These are phyloP conservation scores for Coemansia nantahalensis DNA, from an alignment of 192 early-diverging fungal genomes.

Conservation along the genomic window DNA sequence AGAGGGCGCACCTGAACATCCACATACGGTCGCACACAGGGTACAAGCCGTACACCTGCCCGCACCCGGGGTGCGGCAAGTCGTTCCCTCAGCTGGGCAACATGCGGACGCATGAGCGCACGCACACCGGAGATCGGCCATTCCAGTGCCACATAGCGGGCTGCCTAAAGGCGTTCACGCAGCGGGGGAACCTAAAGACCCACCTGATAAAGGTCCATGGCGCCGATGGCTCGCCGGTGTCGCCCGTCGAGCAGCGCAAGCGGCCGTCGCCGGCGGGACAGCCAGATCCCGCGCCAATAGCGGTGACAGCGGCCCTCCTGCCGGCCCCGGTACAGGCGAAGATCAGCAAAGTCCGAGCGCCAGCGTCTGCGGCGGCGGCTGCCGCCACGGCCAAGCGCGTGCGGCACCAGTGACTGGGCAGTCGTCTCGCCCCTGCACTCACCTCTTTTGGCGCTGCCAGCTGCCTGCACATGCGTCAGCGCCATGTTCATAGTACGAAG, in stretches of 20 bases:
- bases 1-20: constrained; percentile 72
- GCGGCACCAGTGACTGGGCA: too few relatives aligned
- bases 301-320: neutral
- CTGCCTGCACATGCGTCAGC: too few relatives aligned
- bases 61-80: constrained; percentile 68
- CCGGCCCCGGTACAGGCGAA: neutral
- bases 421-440: too few relatives aligned
- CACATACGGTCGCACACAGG: constrained; percentile 61
- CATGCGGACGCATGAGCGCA: constrained; percentile 78
- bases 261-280: too few relatives aligned
- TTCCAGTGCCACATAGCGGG: constrained; percentile 64
- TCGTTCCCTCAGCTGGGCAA: constrained; percentile 79
- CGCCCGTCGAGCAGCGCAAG: neutral
- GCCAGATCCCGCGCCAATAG: too few relatives aligned
- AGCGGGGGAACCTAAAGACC: constrained; percentile 67
- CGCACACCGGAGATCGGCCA: constrained; percentile 73
- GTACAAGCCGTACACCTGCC: constrained; percentile 59
- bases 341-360: neutral
- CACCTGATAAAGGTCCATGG: constrained; percentile 50
- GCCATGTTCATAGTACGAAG: neutral
- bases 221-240: neutral
- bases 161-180: constrained; percentile 72
- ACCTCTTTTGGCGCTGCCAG: too few relatives aligned
- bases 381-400: too few relatives aligned
- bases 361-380: too few relatives aligned